phyloP scores from a whole-genome alignment of 2,329 filamentous ascomycete species.

The Aschersonia sp. region DNA sequence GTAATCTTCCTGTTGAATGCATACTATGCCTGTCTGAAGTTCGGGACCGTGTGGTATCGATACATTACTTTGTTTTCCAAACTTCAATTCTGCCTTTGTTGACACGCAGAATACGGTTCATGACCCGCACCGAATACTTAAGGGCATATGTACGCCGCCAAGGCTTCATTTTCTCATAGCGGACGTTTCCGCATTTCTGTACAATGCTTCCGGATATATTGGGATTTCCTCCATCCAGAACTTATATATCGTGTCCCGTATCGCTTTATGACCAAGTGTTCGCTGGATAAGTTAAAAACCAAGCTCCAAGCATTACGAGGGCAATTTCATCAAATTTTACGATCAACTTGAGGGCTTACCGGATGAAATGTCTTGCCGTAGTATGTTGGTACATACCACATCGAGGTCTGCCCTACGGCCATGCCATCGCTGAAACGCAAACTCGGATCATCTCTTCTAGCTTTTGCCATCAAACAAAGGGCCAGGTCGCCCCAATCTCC shows the following conservation, averaged over 20 bases:
- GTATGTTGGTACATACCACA: conserved; percentile 32
- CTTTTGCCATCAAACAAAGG: conserved; percentile 29
- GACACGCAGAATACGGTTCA: too few relatives aligned
- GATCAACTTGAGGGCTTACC: conserved; percentile 10
- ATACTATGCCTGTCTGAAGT: too few relatives aligned
- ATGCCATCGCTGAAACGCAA: conserved; percentile 15
- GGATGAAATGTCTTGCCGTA: conserved; percentile 32
- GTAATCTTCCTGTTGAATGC: too few relatives aligned
- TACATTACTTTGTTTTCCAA: too few relatives aligned
- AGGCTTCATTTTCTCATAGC: too few relatives aligned
- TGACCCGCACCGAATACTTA: too few relatives aligned
- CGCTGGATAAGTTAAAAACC: conserved; percentile 9
- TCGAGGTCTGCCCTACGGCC: conserved; percentile 16
- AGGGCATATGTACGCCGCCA: too few relatives aligned
- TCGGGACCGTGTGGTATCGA: too few relatives aligned
- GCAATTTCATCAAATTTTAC: neutral
- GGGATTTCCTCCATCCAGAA: conserved; percentile 4
- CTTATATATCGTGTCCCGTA: conserved; percentile 13
- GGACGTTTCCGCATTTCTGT: too few relatives aligned
- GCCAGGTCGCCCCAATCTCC: conserved; percentile 29
- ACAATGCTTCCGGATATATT: too few relatives aligned
- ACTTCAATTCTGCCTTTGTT: too few relatives aligned
- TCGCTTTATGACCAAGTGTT: conserved; percentile 21
- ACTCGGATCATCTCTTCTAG: conserved; percentile 18
- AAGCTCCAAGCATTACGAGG: neutral